phyloP scores from a whole-genome alignment of 1,139 yeast species.

The Geotrichum europaeum region DNA sequence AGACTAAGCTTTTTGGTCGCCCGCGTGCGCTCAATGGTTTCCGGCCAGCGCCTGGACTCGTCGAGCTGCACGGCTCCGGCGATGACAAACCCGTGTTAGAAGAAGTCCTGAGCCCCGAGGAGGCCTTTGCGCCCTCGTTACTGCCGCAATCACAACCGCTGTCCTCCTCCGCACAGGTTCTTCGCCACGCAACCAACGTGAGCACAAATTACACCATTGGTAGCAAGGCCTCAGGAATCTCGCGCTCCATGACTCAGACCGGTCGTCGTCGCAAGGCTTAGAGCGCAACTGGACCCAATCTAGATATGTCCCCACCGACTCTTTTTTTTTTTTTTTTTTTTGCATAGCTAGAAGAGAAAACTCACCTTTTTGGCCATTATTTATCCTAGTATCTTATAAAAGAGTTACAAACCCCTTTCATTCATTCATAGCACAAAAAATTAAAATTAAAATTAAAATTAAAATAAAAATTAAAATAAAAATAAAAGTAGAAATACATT shows the following conservation, averaged over 20 bases:
- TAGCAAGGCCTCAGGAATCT: slow-evolving; percentile 10
- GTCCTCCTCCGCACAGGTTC: neutral
- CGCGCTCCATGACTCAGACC: slow-evolving; percentile 3
- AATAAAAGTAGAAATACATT: no score
- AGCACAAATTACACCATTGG: slow-evolving; percentile 1
- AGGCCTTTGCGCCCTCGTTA: neutral
- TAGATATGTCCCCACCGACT: neutral
- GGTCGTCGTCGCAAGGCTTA: slow-evolving; percentile 6
- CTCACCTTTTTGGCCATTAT: no score
- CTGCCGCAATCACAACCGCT: neutral
- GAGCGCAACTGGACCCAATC: neutral
- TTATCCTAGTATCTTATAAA: no score
- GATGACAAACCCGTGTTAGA: neutral
- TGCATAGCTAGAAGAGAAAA: neutral
- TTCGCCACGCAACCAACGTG: neutral
- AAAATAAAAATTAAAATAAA: no score
- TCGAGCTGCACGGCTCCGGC: neutral
- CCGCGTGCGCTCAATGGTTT: slow-evolving; percentile 14
- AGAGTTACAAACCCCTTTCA: no score
- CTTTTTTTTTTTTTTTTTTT: neutral
- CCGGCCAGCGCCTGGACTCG: neutral
- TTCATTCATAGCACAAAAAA: no score
- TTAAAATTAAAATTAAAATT: no score
- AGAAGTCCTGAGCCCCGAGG: neutral
- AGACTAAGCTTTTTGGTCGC: neutral